phyloP scores from a whole-genome alignment of 352 stramenopile species.

The Pythium chondricola region DNA sequence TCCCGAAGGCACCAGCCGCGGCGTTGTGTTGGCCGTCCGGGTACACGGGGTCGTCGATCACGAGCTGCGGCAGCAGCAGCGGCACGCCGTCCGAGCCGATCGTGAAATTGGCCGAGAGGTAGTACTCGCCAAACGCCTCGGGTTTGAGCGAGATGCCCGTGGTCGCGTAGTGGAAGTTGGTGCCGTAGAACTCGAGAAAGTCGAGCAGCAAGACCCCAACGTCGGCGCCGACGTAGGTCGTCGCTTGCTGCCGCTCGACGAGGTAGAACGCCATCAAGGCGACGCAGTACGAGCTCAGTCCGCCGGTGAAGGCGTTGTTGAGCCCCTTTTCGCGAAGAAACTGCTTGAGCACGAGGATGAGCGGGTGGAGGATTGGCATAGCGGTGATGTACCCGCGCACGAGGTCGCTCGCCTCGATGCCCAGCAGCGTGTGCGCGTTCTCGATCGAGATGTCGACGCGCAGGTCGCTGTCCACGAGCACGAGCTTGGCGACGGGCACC shows the following conservation, averaged over 20 bases:
- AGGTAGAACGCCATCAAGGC: slow-evolving; percentile 80
- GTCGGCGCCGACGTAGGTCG: slow-evolving; percentile 18
- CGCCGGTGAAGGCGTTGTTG: slow-evolving; percentile 87
- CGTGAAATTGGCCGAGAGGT: slow-evolving; percentile 22
- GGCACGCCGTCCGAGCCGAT: slow-evolving; percentile 24
- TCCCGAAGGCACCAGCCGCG: slow-evolving; percentile 64
- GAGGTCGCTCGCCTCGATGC: slow-evolving; percentile 80
- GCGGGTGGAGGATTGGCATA: slow-evolving; percentile 62
- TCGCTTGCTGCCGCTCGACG: slow-evolving; percentile 53
- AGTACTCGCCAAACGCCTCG: slow-evolving; percentile 76
- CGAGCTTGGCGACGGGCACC: slow-evolving; percentile 82
- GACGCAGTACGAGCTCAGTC: slow-evolving; percentile 85
- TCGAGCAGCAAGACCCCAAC: slow-evolving; percentile 72
- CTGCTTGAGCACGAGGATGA: slow-evolving; percentile 84
- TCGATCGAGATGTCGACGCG: slow-evolving; percentile 89
- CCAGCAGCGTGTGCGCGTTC: slow-evolving; percentile 68
- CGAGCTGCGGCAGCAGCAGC: slow-evolving; percentile 65
- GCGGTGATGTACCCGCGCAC: slow-evolving; percentile 67
- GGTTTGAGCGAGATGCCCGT: slow-evolving; percentile 79
- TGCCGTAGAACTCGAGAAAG: slow-evolving; percentile 88
- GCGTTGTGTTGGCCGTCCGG: slow-evolving; percentile 73
- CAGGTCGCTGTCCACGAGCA: slow-evolving; percentile 47
- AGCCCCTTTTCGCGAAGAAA: slow-evolving; percentile 83
- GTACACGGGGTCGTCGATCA: slow-evolving; percentile 81
- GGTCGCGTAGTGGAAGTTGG: slow-evolving; percentile 68